These are phyloP conservation scores for Chlorencoelia australis DNA, from an alignment of 2,329 filamentous ascomycete genomes.

Conservation along the genomic window DNA sequence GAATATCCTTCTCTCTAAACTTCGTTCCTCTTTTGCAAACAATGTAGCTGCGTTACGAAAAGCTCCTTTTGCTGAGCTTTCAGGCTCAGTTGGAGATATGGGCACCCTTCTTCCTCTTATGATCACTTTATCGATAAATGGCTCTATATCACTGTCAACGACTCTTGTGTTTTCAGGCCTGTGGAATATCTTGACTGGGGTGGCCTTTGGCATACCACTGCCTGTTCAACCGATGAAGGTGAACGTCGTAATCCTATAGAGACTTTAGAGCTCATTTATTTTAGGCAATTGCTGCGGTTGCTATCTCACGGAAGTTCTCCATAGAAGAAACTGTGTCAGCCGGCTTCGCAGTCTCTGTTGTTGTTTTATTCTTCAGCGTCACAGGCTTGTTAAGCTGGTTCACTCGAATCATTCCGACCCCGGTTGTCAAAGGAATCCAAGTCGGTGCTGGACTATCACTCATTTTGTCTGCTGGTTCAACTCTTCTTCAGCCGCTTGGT, in stretches of 20 bases:
- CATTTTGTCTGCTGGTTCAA: slow-evolving; percentile 63
- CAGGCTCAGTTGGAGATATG: slow-evolving; percentile 79
- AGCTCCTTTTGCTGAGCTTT: slow-evolving; percentile 64
- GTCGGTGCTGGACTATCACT: slow-evolving; percentile 82
- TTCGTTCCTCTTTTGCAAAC: slow-evolving; percentile 27
- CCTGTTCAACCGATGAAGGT: slow-evolving; percentile 84
- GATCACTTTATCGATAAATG: slow-evolving; percentile 70
- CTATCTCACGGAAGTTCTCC: slow-evolving; percentile 60
- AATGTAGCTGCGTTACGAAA: slow-evolving; percentile 46
- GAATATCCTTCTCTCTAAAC: too few species aligned
- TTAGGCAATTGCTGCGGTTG: slow-evolving; percentile 77
- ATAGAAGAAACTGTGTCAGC: slow-evolving; percentile 68
- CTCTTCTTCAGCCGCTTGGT: slow-evolving; percentile 54
- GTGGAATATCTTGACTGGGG: slow-evolving; percentile 75
- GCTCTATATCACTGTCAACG: slow-evolving; percentile 69
- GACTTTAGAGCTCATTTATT: slow-evolving; percentile 30
- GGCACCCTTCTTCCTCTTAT: slow-evolving; percentile 84
- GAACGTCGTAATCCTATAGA: slow-evolving; percentile 1
- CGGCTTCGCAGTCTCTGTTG: slow-evolving; percentile 65
- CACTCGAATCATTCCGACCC: slow-evolving; percentile 58
- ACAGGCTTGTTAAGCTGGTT: slow-evolving; percentile 72
- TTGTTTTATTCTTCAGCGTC: slow-evolving; percentile 66
- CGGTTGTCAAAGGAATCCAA: slow-evolving; percentile 91
- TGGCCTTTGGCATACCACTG: slow-evolving; percentile 76
- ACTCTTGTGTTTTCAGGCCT: slow-evolving; percentile 84